Evolutionary conservation across 495 filamentous ascomycete genomes (phyloP), one percentile per base, ranked within the genome.

Genomic region (Penicillium cinerascens): DNA sequence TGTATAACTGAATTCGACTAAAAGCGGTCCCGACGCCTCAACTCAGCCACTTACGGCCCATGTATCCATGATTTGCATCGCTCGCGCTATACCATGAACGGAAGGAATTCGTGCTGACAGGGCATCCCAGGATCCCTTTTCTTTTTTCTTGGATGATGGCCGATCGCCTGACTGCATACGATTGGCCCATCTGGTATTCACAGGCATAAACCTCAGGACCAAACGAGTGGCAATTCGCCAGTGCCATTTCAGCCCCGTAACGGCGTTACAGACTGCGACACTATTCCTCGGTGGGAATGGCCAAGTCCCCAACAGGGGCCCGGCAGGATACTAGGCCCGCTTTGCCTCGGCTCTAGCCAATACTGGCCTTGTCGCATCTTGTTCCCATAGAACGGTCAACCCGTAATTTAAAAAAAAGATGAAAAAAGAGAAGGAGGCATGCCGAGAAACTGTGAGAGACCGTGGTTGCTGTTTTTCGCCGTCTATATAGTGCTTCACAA

Each of bases 401-500:
- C 48, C 44, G 44, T 44, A 43, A 50, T 46, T 43, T 37, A 49
- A 46, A 44, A 36, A 22, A 50, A 44, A 50, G 29, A 35, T 18
- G 22, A 33, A 53, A 45, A 13, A 39, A 35, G 41, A 21, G 41
- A 43, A 45, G 33, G 44, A 42, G 39, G 18, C 13, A 23, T 39
- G 9, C 22, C 22, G 22, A 39, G 13, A 23, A 22, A 47, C 23
- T 20, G 11, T 42, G 18, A 20, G 29, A 43, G 25, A 43, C 39
- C 37, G 44, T 52, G 44, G 44, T 23, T 38, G 29, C 36, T 39
- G 38, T 40, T 38, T 40, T 22, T 25, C 8, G 26, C 38, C 15
- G 11, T 33, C 11, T 61, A 60, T 64, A 64, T 61, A 64, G 50
- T 38, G 27, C 35, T 41, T 42, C 29, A 29, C 27, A 6, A 51